These are phyloP conservation scores for Penicillium sp. DNA, from an alignment of 2,329 filamentous ascomycete genomes.

Conservation along the genomic window DNA sequence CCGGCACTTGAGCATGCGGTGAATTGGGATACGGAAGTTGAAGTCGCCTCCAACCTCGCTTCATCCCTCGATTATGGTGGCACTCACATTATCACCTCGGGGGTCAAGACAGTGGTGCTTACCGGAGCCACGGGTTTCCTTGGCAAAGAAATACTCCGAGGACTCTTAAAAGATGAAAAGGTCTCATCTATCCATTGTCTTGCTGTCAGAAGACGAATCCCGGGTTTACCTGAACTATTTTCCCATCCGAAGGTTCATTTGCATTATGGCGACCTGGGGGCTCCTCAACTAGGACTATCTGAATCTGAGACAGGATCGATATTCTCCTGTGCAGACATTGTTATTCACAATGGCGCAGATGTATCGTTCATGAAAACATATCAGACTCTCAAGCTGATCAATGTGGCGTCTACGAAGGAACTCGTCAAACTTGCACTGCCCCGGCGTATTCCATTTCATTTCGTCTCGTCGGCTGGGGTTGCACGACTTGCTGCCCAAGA, in stretches of 20 bases:
- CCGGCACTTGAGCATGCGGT: neutral
- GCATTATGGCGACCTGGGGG: slow-evolving; percentile 13
- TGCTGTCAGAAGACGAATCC: slow-evolving; percentile 12
- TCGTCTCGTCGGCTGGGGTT: slow-evolving; percentile 28
- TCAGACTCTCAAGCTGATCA: slow-evolving; percentile 24
- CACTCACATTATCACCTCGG: neutral
- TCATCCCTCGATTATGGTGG: neutral
- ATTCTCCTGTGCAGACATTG: slow-evolving; percentile 19
- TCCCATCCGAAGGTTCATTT: slow-evolving; percentile 14
- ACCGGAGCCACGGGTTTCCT: slow-evolving; percentile 22
- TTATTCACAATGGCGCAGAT: slow-evolving; percentile 28
- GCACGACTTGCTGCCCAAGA: slow-evolving; percentile 11
- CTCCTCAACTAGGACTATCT: slow-evolving; percentile 14
- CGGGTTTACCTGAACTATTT: slow-evolving; percentile 9
- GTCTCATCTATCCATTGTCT: slow-evolving; percentile 15
- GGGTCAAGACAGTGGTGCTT: slow-evolving; percentile 8
- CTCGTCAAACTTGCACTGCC: slow-evolving; percentile 24
- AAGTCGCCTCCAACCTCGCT: neutral
- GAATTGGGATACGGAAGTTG: slow-evolving; percentile 17
- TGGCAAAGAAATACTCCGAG: slow-evolving; percentile 17
- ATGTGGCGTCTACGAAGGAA: slow-evolving; percentile 27
- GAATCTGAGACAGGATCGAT: slow-evolving; percentile 11
- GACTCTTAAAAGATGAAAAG: slow-evolving; percentile 9
- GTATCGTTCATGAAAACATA: slow-evolving; percentile 33
- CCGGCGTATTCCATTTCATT: slow-evolving; percentile 29